Base-by-base conservation (phyloP, 2,329 filamentous ascomycete genomes). In the Cladosporium sp. region DNA sequence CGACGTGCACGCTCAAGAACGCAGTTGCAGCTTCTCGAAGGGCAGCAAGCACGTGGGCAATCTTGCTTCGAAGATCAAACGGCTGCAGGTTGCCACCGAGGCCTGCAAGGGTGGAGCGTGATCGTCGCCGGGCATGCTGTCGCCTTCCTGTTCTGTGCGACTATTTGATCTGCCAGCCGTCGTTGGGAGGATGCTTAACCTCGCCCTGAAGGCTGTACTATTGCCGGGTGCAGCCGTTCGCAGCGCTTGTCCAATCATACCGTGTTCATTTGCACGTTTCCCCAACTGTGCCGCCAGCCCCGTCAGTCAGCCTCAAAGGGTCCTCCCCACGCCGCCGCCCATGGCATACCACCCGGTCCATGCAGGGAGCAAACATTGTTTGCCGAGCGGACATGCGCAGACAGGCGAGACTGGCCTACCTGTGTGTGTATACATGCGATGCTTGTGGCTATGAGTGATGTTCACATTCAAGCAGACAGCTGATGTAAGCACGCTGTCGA, bases 111-210 rank as follows among this genome's bases (percentile, higher is more conserved):
- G 20, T 22, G 49, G 36, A 51, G 25, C 5, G 17, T 34, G 51
- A 55, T 55, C 51, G 25, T 43, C 51, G 25, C 36, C 51, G 51
- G 28, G 25, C 39, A 36, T 55, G 17, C 15, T 36, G 3, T 15
- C 51, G 12, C 51, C 51, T 55, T 55, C 51, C 51, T 55, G 15
- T 43, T 55, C 12, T 15, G 51, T 43, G 5, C 15, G 22, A 51
- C 47, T 34, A 50, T 6, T 25, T 25, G 8, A 43, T 55, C 12
- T 15, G 51, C 34, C 1, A 7, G 47, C 30, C 30, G 49, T n/a
- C 39, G 51, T 55, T 55, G 51, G n/a, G 39, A 55, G 39, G 28
- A 22, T 42, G 51, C 43, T 15, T 6, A 15, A 28, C 9, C 22
- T 28, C 22, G 43, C 17, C 43, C 22, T 17, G 22, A 47, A 30